Base-by-base conservation (phyloP, 2,329 filamentous ascomycete genomes). In the Pseudogymnoascus sp. region DNA sequence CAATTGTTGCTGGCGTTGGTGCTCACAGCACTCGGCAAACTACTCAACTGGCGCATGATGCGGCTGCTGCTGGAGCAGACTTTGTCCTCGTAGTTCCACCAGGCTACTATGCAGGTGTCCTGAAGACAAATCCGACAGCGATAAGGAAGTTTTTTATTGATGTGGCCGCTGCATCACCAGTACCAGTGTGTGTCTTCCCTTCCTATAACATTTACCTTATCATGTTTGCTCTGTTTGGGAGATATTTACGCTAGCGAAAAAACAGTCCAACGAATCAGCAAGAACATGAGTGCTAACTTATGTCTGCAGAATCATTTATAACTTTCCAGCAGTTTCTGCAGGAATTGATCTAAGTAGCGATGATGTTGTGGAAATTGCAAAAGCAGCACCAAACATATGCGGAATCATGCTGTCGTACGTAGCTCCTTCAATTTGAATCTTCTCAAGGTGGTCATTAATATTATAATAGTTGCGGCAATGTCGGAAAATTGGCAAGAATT, bases 1-100 rank as follows among this genome's bases (percentile, higher is more conserved):
- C 78, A 0, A 72, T 81, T 2, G 75, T 80, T 2, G 79, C 78
- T 3, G 79, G 79, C 4, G 76, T 79, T 18, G 78, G 75, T 0
- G 78, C 75, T 0, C 69, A 73, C 46, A 73, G 71, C 60, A 76
- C 74, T 0, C 69, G 71, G 37, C 73, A 76, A 68, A 72, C 74
- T 3, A 69, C 76, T 6, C 67, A 69, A n/a, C 69, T 76, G 0
- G 75, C 75, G 1, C 68, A 73, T 11, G 76, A 78, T 36, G 76
- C 77, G 0, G 69, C 71, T 3, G 68, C 69, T 1, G 75, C 76
- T 0, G 77, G 77, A 0, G 77, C 77, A 37, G 34, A 37, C 23
- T 67, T 67, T 23, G 66, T 61, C n/a, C 46, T 68, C 21, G 66
- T 61, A 5, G 62, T 68, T 11, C 56, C 62, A n/a, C 66, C 66